These are phyloP conservation scores for Cryptococcus wingfieldii DNA, from an alignment of 1,284 basidiomycete genomes.

Conservation along the genomic window DNA sequence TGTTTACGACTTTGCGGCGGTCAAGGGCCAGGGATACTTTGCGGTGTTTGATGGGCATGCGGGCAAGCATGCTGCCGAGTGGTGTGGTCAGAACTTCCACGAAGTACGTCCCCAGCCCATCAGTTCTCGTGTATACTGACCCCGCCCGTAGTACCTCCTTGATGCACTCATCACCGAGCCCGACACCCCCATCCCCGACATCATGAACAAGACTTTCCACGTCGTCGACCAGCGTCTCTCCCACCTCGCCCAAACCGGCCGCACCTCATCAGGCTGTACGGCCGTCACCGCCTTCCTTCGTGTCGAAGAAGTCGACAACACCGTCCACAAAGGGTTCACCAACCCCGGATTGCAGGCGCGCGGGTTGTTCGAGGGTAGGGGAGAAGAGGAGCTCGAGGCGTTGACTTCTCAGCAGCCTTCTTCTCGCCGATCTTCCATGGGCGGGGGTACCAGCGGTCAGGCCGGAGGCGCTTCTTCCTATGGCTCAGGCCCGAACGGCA, in stretches of 20 bases:
- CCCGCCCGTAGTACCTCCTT: constrained; percentile 41
- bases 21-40: constrained; percentile 94
- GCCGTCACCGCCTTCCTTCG: constrained; percentile 96
- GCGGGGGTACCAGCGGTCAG: constrained; percentile 21
- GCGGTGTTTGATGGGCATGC: constrained; percentile 98
- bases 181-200: constrained; percentile 67
- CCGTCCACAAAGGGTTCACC: constrained; percentile 30
- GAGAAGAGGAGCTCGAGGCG: constrained; percentile 47
- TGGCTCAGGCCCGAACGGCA: background rate
- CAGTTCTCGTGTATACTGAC: background rate
- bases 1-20: constrained; percentile 83
- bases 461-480: constrained; percentile 19
- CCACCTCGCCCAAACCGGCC: constrained; percentile 74
- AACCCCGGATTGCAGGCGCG: constrained; percentile 38
- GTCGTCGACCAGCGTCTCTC: constrained; percentile 79
- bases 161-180: constrained; percentile 45
- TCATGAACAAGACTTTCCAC: constrained; percentile 91
- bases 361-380: constrained; percentile 44
- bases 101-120: constrained; percentile 56
- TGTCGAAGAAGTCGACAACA: constrained; percentile 64
- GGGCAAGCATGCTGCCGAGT: constrained; percentile 96
- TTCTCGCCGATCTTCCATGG: constrained; percentile 28
- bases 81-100: constrained; percentile 96
- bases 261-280: constrained; percentile 94
- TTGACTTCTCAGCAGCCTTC: constrained; percentile 21